Percentiles rank a stretch among this genome's conserved stretches.
Evolutionary conservation across 176 grass and related monocot species (phyloP).

Genomic region (Urochloa ruziziensis): DNA sequence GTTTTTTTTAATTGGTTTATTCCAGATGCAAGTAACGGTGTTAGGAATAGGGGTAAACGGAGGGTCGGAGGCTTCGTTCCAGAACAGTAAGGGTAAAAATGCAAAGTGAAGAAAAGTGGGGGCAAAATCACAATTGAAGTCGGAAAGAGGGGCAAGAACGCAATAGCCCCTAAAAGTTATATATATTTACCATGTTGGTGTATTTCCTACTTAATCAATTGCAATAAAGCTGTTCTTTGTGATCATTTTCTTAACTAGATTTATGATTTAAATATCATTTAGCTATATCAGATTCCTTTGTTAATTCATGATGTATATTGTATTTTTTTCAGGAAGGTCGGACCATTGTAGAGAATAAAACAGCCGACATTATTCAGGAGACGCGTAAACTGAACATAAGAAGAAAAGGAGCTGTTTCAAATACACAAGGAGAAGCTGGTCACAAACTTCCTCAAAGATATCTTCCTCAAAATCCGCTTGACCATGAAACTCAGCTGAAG

Average conservation of each 20-base stretch:
- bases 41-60: no score
- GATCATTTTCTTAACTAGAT: neutral
- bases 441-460: slow-evolving; percentile 62
- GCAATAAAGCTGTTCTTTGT: neutral
- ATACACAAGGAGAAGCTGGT: slow-evolving; percentile 47
- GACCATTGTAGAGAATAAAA: slow-evolving; percentile 93
- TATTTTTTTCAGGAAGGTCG: slow-evolving; percentile 70
- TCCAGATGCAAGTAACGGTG: no score
- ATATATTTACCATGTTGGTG: neutral
- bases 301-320: slow-evolving; percentile 9
- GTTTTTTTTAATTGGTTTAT: no score
- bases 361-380: slow-evolving; percentile 86
- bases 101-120: no score
- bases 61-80: no score
- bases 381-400: slow-evolving; percentile 86
- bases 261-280: slow-evolving; percentile 3
- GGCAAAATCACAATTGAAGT: no score
- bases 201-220: neutral
- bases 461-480: slow-evolving; percentile 68
- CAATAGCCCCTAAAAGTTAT: neutral
- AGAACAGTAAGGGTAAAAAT: no score
- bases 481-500: slow-evolving; percentile 95
- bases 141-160: no score
- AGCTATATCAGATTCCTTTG: neutral
- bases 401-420: slow-evolving; percentile 61